Evolutionary conservation across 305 asterid species (phyloP).

Genomic region (Fraxinus angustifolia): DNA sequence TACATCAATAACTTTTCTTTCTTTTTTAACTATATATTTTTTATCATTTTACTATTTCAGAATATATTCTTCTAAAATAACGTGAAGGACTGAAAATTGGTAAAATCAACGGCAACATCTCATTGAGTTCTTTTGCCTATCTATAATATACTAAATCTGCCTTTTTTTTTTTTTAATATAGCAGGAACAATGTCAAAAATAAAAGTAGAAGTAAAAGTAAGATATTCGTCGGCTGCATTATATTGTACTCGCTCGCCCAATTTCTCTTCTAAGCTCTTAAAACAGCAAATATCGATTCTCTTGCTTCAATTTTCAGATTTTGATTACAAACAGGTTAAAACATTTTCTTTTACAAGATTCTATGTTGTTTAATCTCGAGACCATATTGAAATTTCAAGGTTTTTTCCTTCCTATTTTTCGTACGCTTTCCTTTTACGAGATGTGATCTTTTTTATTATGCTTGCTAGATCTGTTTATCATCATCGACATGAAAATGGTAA

Average conservation of each 20-base stretch:
- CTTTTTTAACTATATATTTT: too few species aligned
- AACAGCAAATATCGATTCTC: neutral
- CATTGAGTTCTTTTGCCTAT: too few species aligned
- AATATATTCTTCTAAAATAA: too few species aligned
- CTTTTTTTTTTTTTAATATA: too few species aligned
- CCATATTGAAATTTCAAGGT: neutral
- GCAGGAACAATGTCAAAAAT: neutral
- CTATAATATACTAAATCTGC: too few species aligned
- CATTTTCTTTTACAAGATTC: neutral
- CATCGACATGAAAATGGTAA: neutral
- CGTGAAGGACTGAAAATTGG: too few species aligned
- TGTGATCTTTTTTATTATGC: neutral
- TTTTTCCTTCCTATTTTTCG: neutral
- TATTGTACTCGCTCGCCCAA: conserved; percentile 13
- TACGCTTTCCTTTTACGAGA: neutral
- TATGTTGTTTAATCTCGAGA: conserved; percentile 21
- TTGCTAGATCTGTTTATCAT: neutral
- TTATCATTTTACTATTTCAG: too few species aligned
- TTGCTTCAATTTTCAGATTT: conserved; percentile 11
- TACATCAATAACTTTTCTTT: too few species aligned
- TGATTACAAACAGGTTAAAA: conserved; percentile 19
- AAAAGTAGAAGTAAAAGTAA: neutral
- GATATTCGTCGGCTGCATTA: neutral
- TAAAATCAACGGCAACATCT: too few species aligned
- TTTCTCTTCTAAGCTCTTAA: conserved; percentile 14